phyloP scores from a whole-genome alignment of 352 stramenopile genomes.

The Phytophthora sp. region DNA sequence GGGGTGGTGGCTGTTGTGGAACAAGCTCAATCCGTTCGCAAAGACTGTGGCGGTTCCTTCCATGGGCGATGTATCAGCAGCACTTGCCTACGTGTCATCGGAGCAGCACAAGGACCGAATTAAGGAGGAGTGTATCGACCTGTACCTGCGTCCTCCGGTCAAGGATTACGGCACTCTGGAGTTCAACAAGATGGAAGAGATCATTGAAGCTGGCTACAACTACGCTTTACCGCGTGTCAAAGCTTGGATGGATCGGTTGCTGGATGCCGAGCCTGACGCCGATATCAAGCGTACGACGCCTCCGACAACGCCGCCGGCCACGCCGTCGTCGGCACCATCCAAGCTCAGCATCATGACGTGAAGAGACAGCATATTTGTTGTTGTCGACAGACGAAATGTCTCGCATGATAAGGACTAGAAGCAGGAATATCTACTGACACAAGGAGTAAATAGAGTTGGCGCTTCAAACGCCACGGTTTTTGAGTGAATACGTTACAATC shows the following conservation, averaged over 20 bases:
- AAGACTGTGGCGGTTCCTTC: slow-evolving; percentile 90
- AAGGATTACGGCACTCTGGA: slow-evolving; percentile 91
- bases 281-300: slow-evolving; percentile 52
- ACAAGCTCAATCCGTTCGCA: slow-evolving; percentile 91
- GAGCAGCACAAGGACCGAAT: slow-evolving; percentile 90
- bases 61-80: slow-evolving; percentile 92
- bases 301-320: slow-evolving; percentile 7
- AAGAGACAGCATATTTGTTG: slow-evolving; percentile 5
- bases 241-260: slow-evolving; percentile 60
- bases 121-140: slow-evolving; percentile 83
- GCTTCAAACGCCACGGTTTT: slow-evolving; percentile 20
- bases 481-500: slow-evolving; percentile 19
- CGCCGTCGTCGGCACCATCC: slow-evolving; percentile 10
- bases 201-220: slow-evolving; percentile 86
- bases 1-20: slow-evolving; percentile 92
- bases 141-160: slow-evolving; percentile 91
- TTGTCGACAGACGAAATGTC: too few relatives aligned
- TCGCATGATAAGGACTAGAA: too few relatives aligned
- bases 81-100: slow-evolving; percentile 89
- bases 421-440: slow-evolving; percentile 5
- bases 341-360: slow-evolving; percentile 30
- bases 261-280: slow-evolving; percentile 63
- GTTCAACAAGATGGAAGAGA: slow-evolving; percentile 93
- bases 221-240: slow-evolving; percentile 78
- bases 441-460: slow-evolving; percentile 24